These are phyloP conservation scores for Neopestalotiopsis sp. DNA, from an alignment of 2,329 filamentous ascomycete species.

Conservation along the genomic window DNA sequence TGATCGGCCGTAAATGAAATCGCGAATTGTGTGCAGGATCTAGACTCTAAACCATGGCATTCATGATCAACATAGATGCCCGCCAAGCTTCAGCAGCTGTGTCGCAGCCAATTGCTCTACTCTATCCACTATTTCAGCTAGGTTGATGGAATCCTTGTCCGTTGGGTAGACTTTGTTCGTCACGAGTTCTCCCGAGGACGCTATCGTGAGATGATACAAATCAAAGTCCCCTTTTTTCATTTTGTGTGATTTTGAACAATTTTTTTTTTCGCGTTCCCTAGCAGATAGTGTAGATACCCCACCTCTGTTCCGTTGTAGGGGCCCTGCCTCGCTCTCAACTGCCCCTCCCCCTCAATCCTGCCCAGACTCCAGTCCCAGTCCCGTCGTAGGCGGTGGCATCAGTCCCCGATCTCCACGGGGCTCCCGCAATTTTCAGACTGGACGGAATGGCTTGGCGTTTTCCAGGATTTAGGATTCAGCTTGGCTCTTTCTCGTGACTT, in stretches of 20 bases:
- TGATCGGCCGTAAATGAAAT: conserved; percentile 12
- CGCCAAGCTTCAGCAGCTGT: conserved; percentile 6
- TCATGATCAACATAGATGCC: not conserved
- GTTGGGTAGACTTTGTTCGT: conserved; percentile 1
- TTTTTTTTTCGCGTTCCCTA: not conserved
- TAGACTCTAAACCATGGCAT: conserved; percentile 11
- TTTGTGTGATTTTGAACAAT: not conserved
- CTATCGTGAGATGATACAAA: conserved; percentile 3
- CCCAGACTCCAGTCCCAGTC: not conserved
- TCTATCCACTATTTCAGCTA: not conserved
- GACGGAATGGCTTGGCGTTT: conserved; percentile 4
- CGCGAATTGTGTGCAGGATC: conserved; percentile 11
- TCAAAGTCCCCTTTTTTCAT: not conserved
- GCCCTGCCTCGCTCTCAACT: not conserved
- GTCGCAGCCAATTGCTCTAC: not conserved
- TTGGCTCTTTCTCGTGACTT: not conserved
- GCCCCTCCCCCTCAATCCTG: conserved; percentile 15
- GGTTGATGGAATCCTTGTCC: conserved; percentile 1
- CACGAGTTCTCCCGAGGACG: conserved; percentile 12
- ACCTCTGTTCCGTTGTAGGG: not conserved
- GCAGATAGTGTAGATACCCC: not conserved
- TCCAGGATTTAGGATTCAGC: not conserved
- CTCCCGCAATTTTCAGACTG: conserved; percentile 12
- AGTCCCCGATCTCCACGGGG: conserved; percentile 14
- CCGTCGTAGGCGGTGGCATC: not conserved